Evolutionary conservation across 805 yeast species (phyloP), one percentile per base, ranked within the genome.

Genomic region (Candida golubevii): DNA sequence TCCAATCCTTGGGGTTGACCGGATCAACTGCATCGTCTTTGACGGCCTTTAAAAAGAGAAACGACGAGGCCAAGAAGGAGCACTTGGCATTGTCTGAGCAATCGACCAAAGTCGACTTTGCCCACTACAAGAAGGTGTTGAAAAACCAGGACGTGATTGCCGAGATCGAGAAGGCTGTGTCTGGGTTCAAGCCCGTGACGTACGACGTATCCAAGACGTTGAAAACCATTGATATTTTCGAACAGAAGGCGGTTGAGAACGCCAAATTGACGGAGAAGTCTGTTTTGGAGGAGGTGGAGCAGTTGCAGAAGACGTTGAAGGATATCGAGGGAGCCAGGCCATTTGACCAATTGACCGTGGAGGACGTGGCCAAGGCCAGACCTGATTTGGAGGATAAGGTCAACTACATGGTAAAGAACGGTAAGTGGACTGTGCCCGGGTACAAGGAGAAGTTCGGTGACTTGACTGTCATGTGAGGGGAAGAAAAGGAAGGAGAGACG

Each of bases 371-470:
- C 62, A 81, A 82, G 77, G 98, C 97, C 54, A 87, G 93, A 77
- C 98, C 99, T 61, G 98, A 93, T 70, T 84, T 93, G 67, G 96
- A 91, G 66, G 90, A 87, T 59, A 93, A 93, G 85, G 96, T 90
- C 58, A 79, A 75, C 62, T 88, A 88, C 75, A 84, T 91, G 93
- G 89, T 93, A 61, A 81, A 84, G 80, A 84, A 90, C 79, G 96
- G 97, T 73, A 86, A 86, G 78, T 90, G 96, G 95, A 88, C 87
- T 65, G 95, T 90, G 59, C 98, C 98, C 61, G 96, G 97, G 61
- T 93, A 93, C 83, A 83, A 86, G 74, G 98, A 93, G 74, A 93
- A 90, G 83, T 93, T 93, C 71, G 98, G 98, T 72, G 88, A 86
- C 69, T 81, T 91, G 74, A 88, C 91, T 62, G 88, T 89, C 69